These are phyloP conservation scores for Cicer judaicum DNA, from an alignment of 306 rosid species.

Conservation along the genomic window DNA sequence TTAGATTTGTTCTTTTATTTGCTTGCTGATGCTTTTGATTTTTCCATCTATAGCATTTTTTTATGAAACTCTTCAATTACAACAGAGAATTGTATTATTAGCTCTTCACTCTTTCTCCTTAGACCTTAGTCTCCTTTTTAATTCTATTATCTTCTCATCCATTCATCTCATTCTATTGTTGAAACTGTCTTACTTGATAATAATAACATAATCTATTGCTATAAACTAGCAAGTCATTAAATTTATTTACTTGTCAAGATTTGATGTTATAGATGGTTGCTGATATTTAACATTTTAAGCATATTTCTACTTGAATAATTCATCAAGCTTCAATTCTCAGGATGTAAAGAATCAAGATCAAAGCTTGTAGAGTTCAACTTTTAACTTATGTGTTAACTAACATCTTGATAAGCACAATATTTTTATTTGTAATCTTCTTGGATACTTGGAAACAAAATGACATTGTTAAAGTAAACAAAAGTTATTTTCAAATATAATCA, in stretches of 20 bases:
- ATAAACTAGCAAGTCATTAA: background rate
- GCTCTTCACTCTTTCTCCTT: background rate
- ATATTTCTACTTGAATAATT: conserved; percentile 10
- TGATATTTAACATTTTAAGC: conserved; percentile 3
- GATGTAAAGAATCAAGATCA: background rate
- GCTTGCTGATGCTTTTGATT: conserved; percentile 20
- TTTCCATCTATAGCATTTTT: background rate
- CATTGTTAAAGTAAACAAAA: conserved; percentile 29
- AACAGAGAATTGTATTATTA: background rate
- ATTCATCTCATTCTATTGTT: background rate
- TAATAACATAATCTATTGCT: background rate
- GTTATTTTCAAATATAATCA: conserved; percentile 42
- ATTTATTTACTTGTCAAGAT: background rate
- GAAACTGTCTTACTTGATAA: background rate
- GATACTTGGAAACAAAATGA: conserved; percentile 15
- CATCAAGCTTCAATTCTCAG: conserved; percentile 23
- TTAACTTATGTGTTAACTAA: conserved; percentile 6
- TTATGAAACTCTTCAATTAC: background rate
- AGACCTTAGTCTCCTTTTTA: background rate
- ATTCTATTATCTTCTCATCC: background rate
- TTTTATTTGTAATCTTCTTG: conserved; percentile 36
- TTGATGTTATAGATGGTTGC: conserved; percentile 11
- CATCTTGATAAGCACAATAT: conserved; percentile 13
- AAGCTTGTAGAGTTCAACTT: conserved; percentile 18
- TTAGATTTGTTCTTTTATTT: conserved; percentile 15